A percentile compares a stretch with the other conserved stretches of the same genome.
Conservation (phyloP, 2,329 filamentous ascomycete genomes). For the Stagonosporopsis vannaccii region DNA sequence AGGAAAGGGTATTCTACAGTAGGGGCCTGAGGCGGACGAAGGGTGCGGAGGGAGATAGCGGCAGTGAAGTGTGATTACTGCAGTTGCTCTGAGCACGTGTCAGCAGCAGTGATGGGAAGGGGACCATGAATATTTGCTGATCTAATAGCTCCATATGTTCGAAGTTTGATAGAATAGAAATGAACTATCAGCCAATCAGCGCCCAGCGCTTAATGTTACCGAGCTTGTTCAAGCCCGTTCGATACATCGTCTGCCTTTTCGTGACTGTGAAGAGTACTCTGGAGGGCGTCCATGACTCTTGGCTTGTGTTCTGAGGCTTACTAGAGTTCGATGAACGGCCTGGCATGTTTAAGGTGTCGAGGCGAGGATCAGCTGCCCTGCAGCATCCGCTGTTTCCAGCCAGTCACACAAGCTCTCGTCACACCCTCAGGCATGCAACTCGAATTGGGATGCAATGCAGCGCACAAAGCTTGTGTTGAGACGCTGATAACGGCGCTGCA, state of each 20-base stretch:
- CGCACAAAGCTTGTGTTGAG: slow-evolving; percentile 15
- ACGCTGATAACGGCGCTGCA: slow-evolving; percentile 11
- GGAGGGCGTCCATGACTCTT: neutral
- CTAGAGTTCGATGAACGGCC: neutral
- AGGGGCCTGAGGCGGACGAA: slow-evolving; percentile 7
- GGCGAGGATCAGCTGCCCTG: neutral
- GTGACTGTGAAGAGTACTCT: neutral
- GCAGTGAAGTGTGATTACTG: neutral
- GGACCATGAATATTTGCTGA: no score
- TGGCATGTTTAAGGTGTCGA: neutral
- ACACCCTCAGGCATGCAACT: slow-evolving; percentile 31
- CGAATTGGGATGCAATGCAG: slow-evolving; percentile 8
- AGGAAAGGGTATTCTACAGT: slow-evolving; percentile 27
- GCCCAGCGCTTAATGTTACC: neutral
- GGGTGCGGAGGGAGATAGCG: neutral
- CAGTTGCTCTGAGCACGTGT: no score
- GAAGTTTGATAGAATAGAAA: neutral
- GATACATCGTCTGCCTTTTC: neutral
- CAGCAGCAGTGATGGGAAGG: no score
- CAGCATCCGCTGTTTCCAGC: slow-evolving; percentile 11
- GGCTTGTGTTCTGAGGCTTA: neutral
- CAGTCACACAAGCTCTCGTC: slow-evolving; percentile 34
- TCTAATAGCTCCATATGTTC: no score
- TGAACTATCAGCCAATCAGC: neutral
- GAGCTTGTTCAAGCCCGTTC: neutral